phyloP scores from a whole-genome alignment of 2,329 filamentous ascomycete genomes.

The Helotiales sp. region DNA sequence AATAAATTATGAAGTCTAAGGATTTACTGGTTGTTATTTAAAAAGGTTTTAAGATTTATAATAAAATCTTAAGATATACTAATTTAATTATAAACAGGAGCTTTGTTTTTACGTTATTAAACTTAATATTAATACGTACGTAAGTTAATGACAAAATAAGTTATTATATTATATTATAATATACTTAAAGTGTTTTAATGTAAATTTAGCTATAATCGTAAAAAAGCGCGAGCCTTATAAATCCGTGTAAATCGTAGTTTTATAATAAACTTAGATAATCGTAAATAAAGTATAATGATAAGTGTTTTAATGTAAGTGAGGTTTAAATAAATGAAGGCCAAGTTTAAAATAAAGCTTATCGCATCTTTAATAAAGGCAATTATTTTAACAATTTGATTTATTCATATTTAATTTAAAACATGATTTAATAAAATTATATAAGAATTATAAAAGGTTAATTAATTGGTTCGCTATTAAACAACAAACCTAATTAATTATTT shows the following conservation, averaged over 20 bases:
- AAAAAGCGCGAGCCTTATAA: conserved; percentile 15
- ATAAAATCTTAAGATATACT: conserved; percentile 21
- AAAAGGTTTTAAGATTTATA: conserved; percentile 24
- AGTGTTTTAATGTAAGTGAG: conserved; percentile 10
- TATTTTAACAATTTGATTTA: conserved; percentile 24
- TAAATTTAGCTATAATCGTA: conserved; percentile 12
- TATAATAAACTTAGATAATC: conserved; percentile 15
- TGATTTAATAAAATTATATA: conserved; percentile 19
- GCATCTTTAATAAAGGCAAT: conserved; percentile 17
- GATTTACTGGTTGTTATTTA: conserved; percentile 26
- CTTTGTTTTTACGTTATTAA: conserved; percentile 22
- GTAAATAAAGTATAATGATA: conserved; percentile 19
- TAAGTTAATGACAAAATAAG: conserved; percentile 5
- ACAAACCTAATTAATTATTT: too few species aligned
- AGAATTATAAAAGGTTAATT: conserved; percentile 10
- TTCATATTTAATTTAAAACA: conserved; percentile 23
- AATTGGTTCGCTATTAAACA: too few species aligned
- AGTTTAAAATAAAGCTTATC: conserved; percentile 12
- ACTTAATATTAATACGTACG: conserved; percentile 11
- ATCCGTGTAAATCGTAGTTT: conserved; percentile 20
- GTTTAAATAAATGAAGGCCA: neutral
- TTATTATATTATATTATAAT: conserved; percentile 13
- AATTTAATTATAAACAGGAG: conserved; percentile 25
- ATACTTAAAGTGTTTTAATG: conserved; percentile 10
- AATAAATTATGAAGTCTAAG: conserved; percentile 24